phyloP scores from a whole-genome alignment of 2,329 filamentous ascomycete species.

The Ceratocystis alfenasii region DNA sequence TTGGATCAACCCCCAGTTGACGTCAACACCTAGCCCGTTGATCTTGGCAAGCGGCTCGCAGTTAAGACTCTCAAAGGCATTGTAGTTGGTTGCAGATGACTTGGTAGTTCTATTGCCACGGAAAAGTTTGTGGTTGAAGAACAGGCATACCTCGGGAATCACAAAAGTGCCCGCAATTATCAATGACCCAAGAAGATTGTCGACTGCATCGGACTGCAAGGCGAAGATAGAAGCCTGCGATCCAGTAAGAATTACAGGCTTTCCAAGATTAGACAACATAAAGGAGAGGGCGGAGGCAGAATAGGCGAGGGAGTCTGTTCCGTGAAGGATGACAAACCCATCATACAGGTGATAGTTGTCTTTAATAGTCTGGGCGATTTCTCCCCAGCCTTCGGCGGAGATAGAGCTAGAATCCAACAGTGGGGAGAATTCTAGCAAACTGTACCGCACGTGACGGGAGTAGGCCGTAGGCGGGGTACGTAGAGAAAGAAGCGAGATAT shows the following conservation, averaged over 20 bases:
- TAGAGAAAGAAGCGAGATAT: constrained; percentile 50
- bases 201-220: constrained; percentile 79
- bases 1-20: constrained; percentile 67
- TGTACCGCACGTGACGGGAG: constrained; percentile 68
- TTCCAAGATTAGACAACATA: constrained; percentile 83
- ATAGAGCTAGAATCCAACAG: constrained; percentile 85
- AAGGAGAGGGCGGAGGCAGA: constrained; percentile 84
- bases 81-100: constrained; percentile 72
- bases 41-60: constrained; percentile 69
- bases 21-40: constrained; percentile 66
- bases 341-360: constrained; percentile 83
- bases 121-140: constrained; percentile 86
- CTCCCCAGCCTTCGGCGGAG: constrained; percentile 71
- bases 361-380: constrained; percentile 66
- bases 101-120: constrained; percentile 82
- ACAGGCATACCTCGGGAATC: constrained; percentile 84
- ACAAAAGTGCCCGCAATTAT: constrained; percentile 87
- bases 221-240: constrained; percentile 80
- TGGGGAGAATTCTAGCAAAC: constrained; percentile 71
- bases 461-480: constrained; percentile 72
- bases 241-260: constrained; percentile 78
- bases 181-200: constrained; percentile 77
- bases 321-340: constrained; percentile 81
- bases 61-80: constrained; percentile 84
- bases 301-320: constrained; percentile 81